Percentiles rank a stretch among this genome's conserved stretches.
Evolutionary conservation across 2,329 filamentous ascomycete species (phyloP).

Genomic region (Verticillium longisporum): DNA sequence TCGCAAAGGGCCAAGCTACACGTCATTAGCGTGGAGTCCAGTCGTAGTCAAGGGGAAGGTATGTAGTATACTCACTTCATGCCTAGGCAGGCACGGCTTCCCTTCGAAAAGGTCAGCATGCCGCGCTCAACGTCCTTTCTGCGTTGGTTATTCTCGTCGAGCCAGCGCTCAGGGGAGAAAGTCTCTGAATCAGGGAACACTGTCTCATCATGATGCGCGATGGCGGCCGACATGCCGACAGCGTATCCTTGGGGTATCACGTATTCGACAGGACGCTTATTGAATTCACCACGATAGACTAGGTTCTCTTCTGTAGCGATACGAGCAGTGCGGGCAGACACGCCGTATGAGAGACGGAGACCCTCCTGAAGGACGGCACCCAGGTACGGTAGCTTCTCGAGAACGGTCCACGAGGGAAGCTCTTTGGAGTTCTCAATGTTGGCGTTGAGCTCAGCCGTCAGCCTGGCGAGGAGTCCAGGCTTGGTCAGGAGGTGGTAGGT

Average conservation of each 20-base stretch:
- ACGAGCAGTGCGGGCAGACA: constrained; percentile 19
- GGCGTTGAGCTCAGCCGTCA: constrained; percentile 20
- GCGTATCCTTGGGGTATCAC: constrained; percentile 27
- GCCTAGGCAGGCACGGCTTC: constrained; percentile 33
- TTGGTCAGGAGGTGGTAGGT: constrained; percentile 27
- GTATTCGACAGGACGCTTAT: constrained; percentile 16
- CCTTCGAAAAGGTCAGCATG: constrained; percentile 34
- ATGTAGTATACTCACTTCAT: constrained; percentile 18
- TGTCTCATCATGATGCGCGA: constrained; percentile 30
- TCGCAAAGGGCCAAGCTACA: constrained; percentile 17
- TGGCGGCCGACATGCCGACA: constrained; percentile 28
- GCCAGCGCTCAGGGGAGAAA: constrained; percentile 33
- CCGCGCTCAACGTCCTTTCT: constrained; percentile 25
- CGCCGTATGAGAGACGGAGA: constrained; percentile 24
- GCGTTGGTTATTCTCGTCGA: constrained; percentile 21
- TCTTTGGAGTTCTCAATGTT: not conserved
- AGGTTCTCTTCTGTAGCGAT: constrained; percentile 21
- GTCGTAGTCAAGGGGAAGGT: not conserved
- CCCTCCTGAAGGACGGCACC: constrained; percentile 28
- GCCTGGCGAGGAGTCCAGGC: constrained; percentile 19
- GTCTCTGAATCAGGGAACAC: constrained; percentile 27
- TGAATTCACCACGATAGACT: constrained; percentile 18
- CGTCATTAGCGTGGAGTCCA: constrained; percentile 1
- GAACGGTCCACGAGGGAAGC: constrained; percentile 15
- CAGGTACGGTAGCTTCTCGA: constrained; percentile 29